Percentiles rank a stretch among this genome's conserved stretches.
Evolutionary conservation across 257 asterid genomes (phyloP).

Genomic region (Solanum etuberosum): DNA sequence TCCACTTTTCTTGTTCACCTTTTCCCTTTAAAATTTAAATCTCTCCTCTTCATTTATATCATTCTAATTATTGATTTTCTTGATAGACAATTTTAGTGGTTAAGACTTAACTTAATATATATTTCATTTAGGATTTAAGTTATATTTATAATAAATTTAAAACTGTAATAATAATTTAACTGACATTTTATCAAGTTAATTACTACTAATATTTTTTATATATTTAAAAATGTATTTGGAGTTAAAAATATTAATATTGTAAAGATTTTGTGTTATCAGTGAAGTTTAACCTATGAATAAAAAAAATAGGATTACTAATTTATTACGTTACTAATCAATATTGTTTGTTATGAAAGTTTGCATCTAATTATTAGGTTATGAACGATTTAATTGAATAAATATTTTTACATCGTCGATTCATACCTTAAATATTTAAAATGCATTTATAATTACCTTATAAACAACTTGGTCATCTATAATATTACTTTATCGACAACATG

Average conservation of each 20-base stretch:
- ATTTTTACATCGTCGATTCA: background rate
- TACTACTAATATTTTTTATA: background rate
- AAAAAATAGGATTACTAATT: background rate
- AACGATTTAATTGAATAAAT: no score
- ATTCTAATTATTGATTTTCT: background rate
- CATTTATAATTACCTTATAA: background rate
- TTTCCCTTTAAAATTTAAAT: no score
- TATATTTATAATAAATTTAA: no score
- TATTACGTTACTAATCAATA: background rate
- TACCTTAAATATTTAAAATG: background rate
- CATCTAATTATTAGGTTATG: background rate
- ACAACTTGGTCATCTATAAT: background rate
- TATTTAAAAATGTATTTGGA: no score
- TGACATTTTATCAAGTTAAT: no score
- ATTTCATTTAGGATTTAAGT: background rate
- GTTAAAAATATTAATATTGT: no score
- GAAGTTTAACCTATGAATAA: background rate
- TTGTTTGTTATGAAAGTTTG: background rate
- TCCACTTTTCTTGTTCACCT: background rate
- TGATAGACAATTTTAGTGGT: background rate
- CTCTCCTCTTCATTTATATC: background rate
- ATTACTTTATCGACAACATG: background rate
- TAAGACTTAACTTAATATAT: background rate
- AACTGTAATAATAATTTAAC: no score
- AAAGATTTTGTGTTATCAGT: no score